A percentile compares a stretch with the other conserved stretches of the same genome.
Conservation (phyloP, 1,284 basidiomycete genomes). For the Leccinum fuscescens region DNA sequence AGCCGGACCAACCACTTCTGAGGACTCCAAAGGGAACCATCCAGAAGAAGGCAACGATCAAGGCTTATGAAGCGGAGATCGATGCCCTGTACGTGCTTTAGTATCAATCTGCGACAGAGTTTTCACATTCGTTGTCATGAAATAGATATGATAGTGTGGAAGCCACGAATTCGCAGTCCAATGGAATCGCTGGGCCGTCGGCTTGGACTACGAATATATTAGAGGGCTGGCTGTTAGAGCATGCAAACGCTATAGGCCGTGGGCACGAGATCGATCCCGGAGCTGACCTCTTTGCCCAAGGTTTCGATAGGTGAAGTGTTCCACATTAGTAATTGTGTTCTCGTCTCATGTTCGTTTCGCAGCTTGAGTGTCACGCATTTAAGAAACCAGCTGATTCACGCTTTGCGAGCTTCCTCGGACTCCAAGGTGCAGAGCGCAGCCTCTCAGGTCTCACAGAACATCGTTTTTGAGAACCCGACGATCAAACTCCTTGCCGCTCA, state of each 20-base stretch:
- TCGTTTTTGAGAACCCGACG: slow-evolving; percentile 12
- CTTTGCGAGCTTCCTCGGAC: slow-evolving; percentile 6
- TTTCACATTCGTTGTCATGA: background rate
- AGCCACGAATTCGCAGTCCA: background rate
- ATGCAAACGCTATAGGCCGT: background rate
- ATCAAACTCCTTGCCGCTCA: slow-evolving; percentile 8
- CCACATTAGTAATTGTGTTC: too few relatives aligned
- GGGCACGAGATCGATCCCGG: slow-evolving; percentile 1
- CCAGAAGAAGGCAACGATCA: slow-evolving; percentile 17
- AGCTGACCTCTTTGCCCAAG: slow-evolving; percentile 11
- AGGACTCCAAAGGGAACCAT: slow-evolving; percentile 22
- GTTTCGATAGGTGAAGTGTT: slow-evolving; percentile 13
- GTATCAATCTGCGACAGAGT: too few relatives aligned
- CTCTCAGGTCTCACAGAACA: slow-evolving; percentile 2
- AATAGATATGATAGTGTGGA: slow-evolving; percentile 6
- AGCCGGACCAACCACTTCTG: slow-evolving; percentile 17
- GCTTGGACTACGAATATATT: slow-evolving; percentile 2
- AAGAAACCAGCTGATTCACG: background rate
- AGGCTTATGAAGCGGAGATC: slow-evolving; percentile 23
- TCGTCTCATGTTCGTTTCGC: background rate
- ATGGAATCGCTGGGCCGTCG: background rate
- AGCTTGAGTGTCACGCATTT: slow-evolving; percentile 10
- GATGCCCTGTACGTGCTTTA: slow-evolving; percentile 15
- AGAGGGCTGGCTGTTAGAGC: slow-evolving; percentile 6
- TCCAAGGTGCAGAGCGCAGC: background rate